phyloP scores from a whole-genome alignment of 164 flowering plant genomes.

The Chimonanthus praecox region DNA sequence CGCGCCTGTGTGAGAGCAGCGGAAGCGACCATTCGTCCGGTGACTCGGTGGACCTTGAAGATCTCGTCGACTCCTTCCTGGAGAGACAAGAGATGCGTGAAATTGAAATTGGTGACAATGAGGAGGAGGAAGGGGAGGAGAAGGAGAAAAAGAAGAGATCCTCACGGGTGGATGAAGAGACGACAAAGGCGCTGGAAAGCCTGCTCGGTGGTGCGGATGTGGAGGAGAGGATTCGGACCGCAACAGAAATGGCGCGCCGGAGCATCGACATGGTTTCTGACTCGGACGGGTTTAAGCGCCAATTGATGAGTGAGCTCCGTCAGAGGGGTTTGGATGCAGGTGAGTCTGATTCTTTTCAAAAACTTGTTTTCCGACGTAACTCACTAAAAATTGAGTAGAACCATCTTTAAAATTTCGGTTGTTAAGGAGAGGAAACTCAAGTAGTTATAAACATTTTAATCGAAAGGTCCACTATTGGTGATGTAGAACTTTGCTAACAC shows the following conservation, averaged over 20 bases:
- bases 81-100: slow-evolving; percentile 16
- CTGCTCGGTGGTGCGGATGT: slow-evolving; percentile 1
- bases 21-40: slow-evolving; percentile 64
- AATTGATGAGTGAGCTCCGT: slow-evolving; percentile 45
- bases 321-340: slow-evolving; percentile 64
- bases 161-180: slow-evolving; percentile 6
- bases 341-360: neutral
- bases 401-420: too few relatives aligned
- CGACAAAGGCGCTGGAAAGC: slow-evolving; percentile 10
- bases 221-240: neutral
- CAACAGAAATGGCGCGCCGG: neutral
- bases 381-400: too few relatives aligned
- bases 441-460: too few relatives aligned
- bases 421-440: too few relatives aligned
- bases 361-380: too few relatives aligned
- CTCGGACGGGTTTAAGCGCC: slow-evolving; percentile 25
- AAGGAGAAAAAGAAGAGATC: neutral
- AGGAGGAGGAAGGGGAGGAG: neutral
- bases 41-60: slow-evolving; percentile 40
- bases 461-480: too few relatives aligned
- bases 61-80: slow-evolving; percentile 51
- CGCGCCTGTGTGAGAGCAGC: slow-evolving; percentile 54
- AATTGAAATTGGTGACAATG: neutral
- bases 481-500: too few relatives aligned
- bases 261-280: slow-evolving; percentile 14